Evolutionary conservation across 1,139 yeast genomes (phyloP).

Genomic region (Nakaseomyces bracarensis): DNA sequence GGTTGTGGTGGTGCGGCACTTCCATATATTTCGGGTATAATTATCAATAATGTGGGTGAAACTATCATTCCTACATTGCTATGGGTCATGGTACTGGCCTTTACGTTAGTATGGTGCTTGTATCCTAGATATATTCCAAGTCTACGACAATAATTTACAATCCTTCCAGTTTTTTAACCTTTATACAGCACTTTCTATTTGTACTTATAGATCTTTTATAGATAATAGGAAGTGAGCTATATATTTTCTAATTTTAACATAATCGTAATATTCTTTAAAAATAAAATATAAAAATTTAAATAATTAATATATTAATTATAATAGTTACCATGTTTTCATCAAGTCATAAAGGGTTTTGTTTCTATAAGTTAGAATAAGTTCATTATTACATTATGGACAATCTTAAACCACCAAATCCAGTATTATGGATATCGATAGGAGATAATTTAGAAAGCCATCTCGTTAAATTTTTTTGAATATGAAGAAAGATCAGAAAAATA

Average conservation of each 20-base stretch:
- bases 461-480: slow-evolving; percentile 6
- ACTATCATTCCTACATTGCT: slow-evolving; percentile 27
- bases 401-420: no score
- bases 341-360: background rate
- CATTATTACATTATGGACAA: background rate
- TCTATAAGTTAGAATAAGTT: slow-evolving; percentile 1
- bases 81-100: slow-evolving; percentile 22
- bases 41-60: slow-evolving; percentile 30
- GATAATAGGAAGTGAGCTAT: no score
- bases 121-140: slow-evolving; percentile 26
- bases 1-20: slow-evolving; percentile 73
- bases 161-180: no score
- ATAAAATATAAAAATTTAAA: background rate
- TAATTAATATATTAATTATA: background rate
- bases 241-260: no score
- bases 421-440: no score
- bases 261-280: background rate
- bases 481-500: slow-evolving; percentile 7
- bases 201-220: no score
- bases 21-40: slow-evolving; percentile 53
- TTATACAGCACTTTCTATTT: no score
- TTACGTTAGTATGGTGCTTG: slow-evolving; percentile 29
- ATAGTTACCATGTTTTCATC: background rate
- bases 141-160: background rate
- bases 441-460: background rate